These are phyloP conservation scores for Candida sp. DNA, from an alignment of 1,139 yeast genomes.

Conservation along the genomic window DNA sequence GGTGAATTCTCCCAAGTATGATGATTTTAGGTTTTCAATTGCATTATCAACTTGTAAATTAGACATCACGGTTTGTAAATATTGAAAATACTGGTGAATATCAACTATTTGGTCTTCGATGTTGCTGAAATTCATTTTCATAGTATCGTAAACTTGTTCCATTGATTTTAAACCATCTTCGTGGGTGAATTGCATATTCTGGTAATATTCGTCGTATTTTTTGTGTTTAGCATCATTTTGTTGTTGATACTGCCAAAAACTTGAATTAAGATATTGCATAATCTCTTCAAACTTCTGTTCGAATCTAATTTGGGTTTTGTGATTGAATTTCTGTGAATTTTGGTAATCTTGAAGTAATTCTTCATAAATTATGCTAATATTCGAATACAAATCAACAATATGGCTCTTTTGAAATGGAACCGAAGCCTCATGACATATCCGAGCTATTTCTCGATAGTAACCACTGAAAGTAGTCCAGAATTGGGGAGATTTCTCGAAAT, in stretches of 20 bases:
- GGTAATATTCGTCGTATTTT: background rate
- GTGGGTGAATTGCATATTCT: background rate
- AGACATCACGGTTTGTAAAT: background rate
- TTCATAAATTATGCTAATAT: constrained; percentile 36
- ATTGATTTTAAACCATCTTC: background rate
- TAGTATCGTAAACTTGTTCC: background rate
- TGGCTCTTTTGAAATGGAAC: constrained; percentile 53
- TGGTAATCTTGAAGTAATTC: constrained; percentile 16
- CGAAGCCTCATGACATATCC: constrained; percentile 48
- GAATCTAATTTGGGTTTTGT: constrained; percentile 9
- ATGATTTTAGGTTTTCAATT: background rate
- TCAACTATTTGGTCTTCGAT: background rate
- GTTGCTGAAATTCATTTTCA: background rate
- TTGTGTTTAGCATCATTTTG: background rate
- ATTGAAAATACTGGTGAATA: background rate
- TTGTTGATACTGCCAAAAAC: background rate
- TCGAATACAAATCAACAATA: constrained; percentile 40
- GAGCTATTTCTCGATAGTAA: constrained; percentile 46
- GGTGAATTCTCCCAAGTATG: background rate
- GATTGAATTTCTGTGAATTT: constrained; percentile 10
- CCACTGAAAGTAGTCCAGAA: constrained; percentile 65
- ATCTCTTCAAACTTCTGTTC: constrained; percentile 15
- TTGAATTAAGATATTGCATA: constrained; percentile 1
- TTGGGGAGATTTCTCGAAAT: constrained; percentile 43
- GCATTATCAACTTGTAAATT: background rate